Base-by-base conservation (phyloP, 306 rosid species). In the Lablab purpureus region DNA sequence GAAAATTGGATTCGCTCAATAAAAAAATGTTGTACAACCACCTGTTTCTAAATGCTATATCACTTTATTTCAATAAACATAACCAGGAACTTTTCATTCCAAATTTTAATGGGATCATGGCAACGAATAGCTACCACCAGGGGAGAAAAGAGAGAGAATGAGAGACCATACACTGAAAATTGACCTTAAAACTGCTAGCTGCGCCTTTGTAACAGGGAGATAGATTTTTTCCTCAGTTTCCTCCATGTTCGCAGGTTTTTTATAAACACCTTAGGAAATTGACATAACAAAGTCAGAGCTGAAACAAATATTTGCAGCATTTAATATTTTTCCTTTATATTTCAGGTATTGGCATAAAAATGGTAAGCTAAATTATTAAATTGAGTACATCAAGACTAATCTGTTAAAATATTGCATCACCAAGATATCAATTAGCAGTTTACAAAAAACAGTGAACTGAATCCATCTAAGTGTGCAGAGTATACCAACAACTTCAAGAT, bases 141-240 rank as follows among this genome's bases (percentile, higher is more conserved):
- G 3, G 59, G 17, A 68, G 13, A 71, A 13, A 37, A 22, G 64
- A 56, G 68, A 17, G 14, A 62, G 40, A 67, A 80, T 66, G 72
- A 81, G 62, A 45, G n/a, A 77, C 52, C 89, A 32, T 87, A 94
- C 98, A 76, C 84, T 86, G 89, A 94, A 94, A 83, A 94, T 87
- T 32, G 94, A 80, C 59, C 32, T 82, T 73, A 92, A 89, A 78
- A 94, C 97, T 50, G 93, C 81, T 66, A 84, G 82, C 81, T 94
- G 97, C 11, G 91, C 97, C 72, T 72, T 92, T 83, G 88, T 84
- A 60, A 94, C 76, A 15, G 97, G 97, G 83, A 94, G 87, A 69
- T 77, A 88, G 72, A 94, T 86, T 73, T 62, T 91, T 63, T 36
- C 13, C 71, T 18, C 10, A 65, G 11, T 65, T 37, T 92, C 97